Conservation (phyloP, 345 rosid genomes). For the Cardamine resedifolia region DNA sequence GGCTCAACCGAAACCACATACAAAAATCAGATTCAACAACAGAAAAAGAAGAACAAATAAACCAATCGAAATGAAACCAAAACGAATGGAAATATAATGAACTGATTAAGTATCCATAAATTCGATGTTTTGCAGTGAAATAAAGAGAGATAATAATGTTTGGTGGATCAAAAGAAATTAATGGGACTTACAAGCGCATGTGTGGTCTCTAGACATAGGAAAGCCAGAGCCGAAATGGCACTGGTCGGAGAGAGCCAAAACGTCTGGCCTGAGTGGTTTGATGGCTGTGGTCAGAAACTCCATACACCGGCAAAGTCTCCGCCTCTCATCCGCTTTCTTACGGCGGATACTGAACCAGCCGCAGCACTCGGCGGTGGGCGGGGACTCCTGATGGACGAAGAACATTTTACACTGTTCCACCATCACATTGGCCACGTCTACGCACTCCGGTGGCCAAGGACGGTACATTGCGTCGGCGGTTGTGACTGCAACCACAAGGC, state of each 20-base stretch:
- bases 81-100: background rate
- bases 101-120: background rate
- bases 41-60: background rate
- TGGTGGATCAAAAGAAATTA: slow-evolving; percentile 4
- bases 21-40: background rate
- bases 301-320: slow-evolving; percentile 30
- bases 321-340: slow-evolving; percentile 1
- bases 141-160: background rate
- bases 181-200: slow-evolving; percentile 21
- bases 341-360: slow-evolving; percentile 29
- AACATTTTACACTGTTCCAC: slow-evolving; percentile 22
- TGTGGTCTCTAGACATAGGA: slow-evolving; percentile 23
- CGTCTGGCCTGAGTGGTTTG: background rate
- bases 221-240: slow-evolving; percentile 29
- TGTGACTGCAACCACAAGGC: slow-evolving; percentile 16
- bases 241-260: slow-evolving; percentile 26
- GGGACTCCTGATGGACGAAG: slow-evolving; percentile 18
- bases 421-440: slow-evolving; percentile 24
- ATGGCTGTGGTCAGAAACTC: slow-evolving; percentile 24
- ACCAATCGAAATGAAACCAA: background rate
- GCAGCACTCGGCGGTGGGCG: slow-evolving; percentile 29
- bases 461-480: slow-evolving; percentile 4
- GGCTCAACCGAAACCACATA: background rate
- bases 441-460: slow-evolving; percentile 34
- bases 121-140: background rate